Base-by-base conservation (phyloP, 768 basidiomycete genomes). In the Boletellus sp. region DNA sequence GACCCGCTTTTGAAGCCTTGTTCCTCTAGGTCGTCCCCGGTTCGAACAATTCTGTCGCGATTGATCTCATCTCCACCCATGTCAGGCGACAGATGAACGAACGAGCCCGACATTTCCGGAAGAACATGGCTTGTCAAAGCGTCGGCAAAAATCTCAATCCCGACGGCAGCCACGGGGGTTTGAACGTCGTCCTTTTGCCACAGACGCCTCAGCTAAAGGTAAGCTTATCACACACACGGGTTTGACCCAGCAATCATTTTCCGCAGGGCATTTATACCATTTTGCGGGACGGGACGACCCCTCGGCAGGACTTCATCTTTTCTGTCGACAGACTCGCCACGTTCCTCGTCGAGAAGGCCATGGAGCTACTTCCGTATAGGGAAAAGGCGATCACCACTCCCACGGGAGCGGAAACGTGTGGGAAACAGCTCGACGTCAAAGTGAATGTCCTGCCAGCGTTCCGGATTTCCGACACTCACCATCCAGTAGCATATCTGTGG, bases 41-140 rank as follows among this genome's bases (percentile, higher is more conserved):
- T 3, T 81, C 81, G 3, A 83, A 92, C 55, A 98, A 98, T 61
- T 67, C 79, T 19, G 86, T 95, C 10, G 94, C 95, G 4, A 93
- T 96, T 47, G 94, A 96, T 52, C 76, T 99, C 34, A 92, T 99
- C 46, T 84, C 86, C 15, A 92, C 90, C 2, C 96, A 98, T 63
- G 82, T 98, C 50, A 80, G 84, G 23, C 80, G 85, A 34, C 85
- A 96, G 65, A 78, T 98, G 40, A 80, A 84, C 44, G 87, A 91
- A 47, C 84, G 94, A 4, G 78, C 84, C 4, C 79, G 81, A 20
- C 75, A 78, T 35, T 85, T 97, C 62, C 74, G 93, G 15, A 78
- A 79, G 53, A 79, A 83, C 61, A 81, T 96, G 64, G 89, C 87
- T 34, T 73, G 75, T 52, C 75, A 67, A 45, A 48, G 68, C 59